These are phyloP conservation scores for Syzygium jambos DNA, from an alignment of 345 rosid genomes.

Conservation along the genomic window DNA sequence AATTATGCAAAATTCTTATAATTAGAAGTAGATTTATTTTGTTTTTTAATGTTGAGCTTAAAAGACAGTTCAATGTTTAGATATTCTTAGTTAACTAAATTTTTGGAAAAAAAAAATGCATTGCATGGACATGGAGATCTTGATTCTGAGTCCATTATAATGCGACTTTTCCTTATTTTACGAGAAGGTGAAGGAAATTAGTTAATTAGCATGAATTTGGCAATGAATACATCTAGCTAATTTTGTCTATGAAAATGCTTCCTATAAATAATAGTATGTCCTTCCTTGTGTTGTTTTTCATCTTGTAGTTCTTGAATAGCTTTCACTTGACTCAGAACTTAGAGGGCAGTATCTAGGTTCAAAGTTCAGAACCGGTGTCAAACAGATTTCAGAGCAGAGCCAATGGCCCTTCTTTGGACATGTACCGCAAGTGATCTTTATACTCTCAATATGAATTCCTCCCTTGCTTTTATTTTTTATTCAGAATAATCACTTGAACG, in stretches of 20 bases:
- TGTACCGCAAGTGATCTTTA: rapidly evolving
- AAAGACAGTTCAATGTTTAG: background rate
- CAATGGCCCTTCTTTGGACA: background rate
- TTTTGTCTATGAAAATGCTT: too few species aligned
- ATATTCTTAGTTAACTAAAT: too few species aligned
- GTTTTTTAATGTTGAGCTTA: background rate
- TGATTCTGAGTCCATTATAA: background rate
- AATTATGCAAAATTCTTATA: too few species aligned
- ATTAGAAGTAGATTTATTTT: too few species aligned
- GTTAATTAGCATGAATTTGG: background rate
- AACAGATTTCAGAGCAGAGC: rapidly evolving
- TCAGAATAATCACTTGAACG: rapidly evolving
- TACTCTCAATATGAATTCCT: rapidly evolving
- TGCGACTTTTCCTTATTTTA: background rate
- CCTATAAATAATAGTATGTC: background rate
- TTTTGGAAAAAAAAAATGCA: background rate
- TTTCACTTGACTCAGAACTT: background rate
- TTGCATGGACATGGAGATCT: too few species aligned
- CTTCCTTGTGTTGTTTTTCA: too few species aligned
- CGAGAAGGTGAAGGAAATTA: background rate
- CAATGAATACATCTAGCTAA: background rate
- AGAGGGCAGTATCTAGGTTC: background rate
- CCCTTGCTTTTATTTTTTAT: background rate
- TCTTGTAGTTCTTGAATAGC: background rate
- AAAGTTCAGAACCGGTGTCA: background rate